Percentiles rank a stretch among this genome's conserved stretches.
Evolutionary conservation across 371 early-diverging fungal species (phyloP).

Genomic region (Mortierella polycephala): DNA sequence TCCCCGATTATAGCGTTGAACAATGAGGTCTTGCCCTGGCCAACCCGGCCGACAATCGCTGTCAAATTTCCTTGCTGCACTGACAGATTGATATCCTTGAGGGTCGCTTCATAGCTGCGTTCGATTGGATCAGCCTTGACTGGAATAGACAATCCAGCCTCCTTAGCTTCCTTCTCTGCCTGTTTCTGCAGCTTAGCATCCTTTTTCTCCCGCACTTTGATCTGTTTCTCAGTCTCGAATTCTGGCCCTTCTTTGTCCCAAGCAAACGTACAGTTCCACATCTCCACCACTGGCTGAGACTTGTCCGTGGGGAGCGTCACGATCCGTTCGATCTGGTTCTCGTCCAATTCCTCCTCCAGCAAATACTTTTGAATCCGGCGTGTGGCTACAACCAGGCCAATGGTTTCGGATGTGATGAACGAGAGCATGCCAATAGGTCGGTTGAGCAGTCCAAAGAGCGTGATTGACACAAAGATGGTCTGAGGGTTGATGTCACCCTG

Average conservation of each 20-base stretch:
- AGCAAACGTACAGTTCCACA: slow-evolving; percentile 34
- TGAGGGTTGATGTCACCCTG: slow-evolving; percentile 32
- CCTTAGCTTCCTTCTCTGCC: slow-evolving; percentile 17
- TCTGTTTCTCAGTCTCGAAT: slow-evolving; percentile 28
- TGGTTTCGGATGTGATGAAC: slow-evolving; percentile 18
- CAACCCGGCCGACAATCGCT: slow-evolving; percentile 51
- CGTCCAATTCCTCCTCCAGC: slow-evolving; percentile 76
- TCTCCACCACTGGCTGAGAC: slow-evolving; percentile 9
- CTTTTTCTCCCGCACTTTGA: slow-evolving; percentile 56
- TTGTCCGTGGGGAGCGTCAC: slow-evolving; percentile 9
- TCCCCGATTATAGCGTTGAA: slow-evolving; percentile 55
- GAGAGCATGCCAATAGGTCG: slow-evolving; percentile 69
- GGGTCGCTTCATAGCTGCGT: slow-evolving; percentile 57
- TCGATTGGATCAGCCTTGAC: slow-evolving; percentile 16
- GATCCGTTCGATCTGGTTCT: slow-evolving; percentile 55
- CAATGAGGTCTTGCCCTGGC: slow-evolving; percentile 53
- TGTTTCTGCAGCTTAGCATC: slow-evolving; percentile 27
- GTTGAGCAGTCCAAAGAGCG: slow-evolving; percentile 89
- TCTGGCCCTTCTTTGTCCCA: slow-evolving; percentile 42
- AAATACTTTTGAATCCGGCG: slow-evolving; percentile 79
- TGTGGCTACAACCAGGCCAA: slow-evolving; percentile 21
- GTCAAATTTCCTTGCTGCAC: slow-evolving; percentile 48
- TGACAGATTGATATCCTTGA: slow-evolving; percentile 73
- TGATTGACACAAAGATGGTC: slow-evolving; percentile 86
- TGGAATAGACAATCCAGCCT: slow-evolving; percentile 17